Evolutionary conservation across 352 stramenopile species (phyloP).

Genomic region (Paralagenidium karlingii): DNA sequence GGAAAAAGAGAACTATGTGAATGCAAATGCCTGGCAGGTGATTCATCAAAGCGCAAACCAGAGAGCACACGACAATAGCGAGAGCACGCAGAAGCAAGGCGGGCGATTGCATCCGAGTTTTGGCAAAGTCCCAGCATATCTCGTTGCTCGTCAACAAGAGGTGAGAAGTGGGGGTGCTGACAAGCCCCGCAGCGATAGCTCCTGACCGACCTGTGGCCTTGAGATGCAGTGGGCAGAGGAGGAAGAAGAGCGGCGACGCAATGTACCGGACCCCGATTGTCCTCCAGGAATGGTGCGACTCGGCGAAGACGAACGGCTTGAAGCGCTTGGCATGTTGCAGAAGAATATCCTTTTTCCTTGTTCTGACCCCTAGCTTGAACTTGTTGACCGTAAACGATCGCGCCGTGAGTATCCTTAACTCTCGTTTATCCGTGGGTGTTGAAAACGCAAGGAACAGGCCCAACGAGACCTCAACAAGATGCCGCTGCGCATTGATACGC

Average conservation of each 20-base stretch:
- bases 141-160: too few species aligned
- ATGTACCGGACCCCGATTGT: conserved; percentile 72
- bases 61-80: too few species aligned
- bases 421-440: background rate
- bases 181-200: too few species aligned
- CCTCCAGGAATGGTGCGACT: conserved; percentile 77
- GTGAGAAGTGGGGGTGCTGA: too few species aligned
- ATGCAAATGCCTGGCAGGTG: conserved; percentile 62
- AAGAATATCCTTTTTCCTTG: conserved; percentile 16
- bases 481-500: conserved; percentile 77
- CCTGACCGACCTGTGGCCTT: too few species aligned
- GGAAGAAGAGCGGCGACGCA: conserved; percentile 60
- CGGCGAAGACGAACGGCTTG: conserved; percentile 63
- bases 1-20: conserved; percentile 52
- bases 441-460: conserved; percentile 27
- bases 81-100: too few species aligned
- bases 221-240: conserved; percentile 75
- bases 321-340: conserved; percentile 48
- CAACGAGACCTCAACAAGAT: conserved; percentile 58
- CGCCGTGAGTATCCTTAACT: background rate
- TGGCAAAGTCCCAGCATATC: background rate
- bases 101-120: too few species aligned
- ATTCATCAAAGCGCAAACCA: too few species aligned
- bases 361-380: background rate
- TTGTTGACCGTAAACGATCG: background rate